phyloP scores from a whole-genome alignment of 2,329 filamentous ascomycete species.

The Paraphoma sp. region DNA sequence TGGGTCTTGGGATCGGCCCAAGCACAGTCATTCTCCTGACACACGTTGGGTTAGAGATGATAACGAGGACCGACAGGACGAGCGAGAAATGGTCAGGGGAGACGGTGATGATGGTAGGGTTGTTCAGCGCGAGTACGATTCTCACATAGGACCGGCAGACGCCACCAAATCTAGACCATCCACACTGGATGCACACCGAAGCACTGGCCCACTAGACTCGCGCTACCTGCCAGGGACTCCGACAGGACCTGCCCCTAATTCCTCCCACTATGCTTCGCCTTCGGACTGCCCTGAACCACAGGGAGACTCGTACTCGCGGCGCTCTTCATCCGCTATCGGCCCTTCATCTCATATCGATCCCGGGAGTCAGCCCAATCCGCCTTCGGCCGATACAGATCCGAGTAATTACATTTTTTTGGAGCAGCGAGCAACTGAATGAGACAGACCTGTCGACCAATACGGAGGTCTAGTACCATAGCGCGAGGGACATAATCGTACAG shows the following conservation, averaged over 20 bases:
- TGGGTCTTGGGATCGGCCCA: no score
- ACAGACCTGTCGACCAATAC: no score
- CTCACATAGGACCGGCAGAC: conserved; percentile 46
- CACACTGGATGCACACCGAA: conserved; percentile 39
- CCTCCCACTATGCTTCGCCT: conserved; percentile 39
- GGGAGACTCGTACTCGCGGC: conserved; percentile 42
- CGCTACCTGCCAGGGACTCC: conserved; percentile 43
- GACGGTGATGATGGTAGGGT: conserved; percentile 52
- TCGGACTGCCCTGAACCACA: conserved; percentile 40
- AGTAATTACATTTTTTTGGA: no score
- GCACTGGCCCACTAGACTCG: conserved; percentile 32
- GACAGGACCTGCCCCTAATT: conserved; percentile 40
- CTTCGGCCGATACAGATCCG: no score
- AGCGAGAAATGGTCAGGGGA: conserved; percentile 48
- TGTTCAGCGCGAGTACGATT: conserved; percentile 54
- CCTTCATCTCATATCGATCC: no score
- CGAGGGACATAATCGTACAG: no score
- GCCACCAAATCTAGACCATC: conserved; percentile 37
- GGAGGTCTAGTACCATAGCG: no score
- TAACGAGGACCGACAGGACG: conserved; percentile 47
- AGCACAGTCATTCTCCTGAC: conserved; percentile 66
- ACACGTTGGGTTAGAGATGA: conserved; percentile 57
- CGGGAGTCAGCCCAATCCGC: conserved; percentile 19
- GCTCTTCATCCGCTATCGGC: conserved; percentile 46
- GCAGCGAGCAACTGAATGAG: no score